Percentiles rank a stretch among this genome's conserved stretches.
These are phyloP conservation scores for Backusella morwellensis DNA, from an alignment of 192 early-diverging fungal species.

Conservation along the genomic window DNA sequence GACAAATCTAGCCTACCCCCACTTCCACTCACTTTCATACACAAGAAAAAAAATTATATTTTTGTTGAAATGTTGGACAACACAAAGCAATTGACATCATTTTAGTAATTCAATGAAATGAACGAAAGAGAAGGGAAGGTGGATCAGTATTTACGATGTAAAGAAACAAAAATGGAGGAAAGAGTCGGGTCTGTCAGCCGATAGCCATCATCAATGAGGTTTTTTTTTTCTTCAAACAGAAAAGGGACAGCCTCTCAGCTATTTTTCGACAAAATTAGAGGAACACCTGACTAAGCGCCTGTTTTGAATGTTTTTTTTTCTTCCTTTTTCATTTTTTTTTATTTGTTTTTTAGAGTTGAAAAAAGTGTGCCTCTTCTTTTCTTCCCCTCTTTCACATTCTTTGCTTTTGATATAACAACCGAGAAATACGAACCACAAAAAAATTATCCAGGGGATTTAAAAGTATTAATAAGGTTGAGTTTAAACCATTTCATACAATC, in stretches of 20 bases:
- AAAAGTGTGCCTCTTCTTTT: neutral
- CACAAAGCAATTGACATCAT: neutral
- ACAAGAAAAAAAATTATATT: neutral
- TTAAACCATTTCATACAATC: constrained; percentile 4
- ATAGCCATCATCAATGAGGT: constrained; percentile 1
- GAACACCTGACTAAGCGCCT: constrained; percentile 1
- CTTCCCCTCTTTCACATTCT: neutral
- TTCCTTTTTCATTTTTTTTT: neutral
- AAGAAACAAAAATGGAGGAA: neutral
- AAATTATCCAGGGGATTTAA: neutral
- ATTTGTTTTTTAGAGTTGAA: neutral
- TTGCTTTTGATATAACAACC: constrained; percentile 2
- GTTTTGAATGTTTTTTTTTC: constrained; percentile 6
- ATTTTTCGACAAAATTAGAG: constrained; percentile 3
- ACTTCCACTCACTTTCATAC: neutral
- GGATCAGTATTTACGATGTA: neutral
- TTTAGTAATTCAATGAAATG: neutral
- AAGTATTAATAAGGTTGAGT: constrained; percentile 4
- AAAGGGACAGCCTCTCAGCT: constrained; percentile 8
- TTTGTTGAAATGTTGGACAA: neutral
- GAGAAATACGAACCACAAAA: neutral
- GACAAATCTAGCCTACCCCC: neutral
- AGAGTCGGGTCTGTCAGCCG: constrained; percentile 5
- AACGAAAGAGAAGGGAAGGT: neutral
- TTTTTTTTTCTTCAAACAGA: constrained; percentile 7